Evolutionary conservation across 768 basidiomycete species (phyloP).

Genomic region (Tylopilus plumbeoviolaceoides): DNA sequence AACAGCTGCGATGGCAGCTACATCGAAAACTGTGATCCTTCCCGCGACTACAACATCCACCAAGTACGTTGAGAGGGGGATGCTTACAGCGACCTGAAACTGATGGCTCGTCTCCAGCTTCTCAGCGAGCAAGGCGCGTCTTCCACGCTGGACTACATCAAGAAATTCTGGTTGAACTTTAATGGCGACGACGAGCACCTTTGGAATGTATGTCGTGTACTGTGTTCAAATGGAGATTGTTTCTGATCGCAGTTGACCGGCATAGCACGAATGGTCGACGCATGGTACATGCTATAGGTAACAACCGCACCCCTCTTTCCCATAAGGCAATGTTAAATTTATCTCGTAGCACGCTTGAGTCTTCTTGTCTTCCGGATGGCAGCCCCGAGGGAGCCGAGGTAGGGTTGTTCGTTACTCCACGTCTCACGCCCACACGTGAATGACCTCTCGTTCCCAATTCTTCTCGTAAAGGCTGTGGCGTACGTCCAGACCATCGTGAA

Average conservation of each 20-base stretch:
- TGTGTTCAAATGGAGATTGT: background rate
- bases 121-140: constrained; percentile 50
- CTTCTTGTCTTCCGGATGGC: constrained; percentile 54
- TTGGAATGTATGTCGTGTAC: constrained; percentile 53
- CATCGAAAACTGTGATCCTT: constrained; percentile 35
- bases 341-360: constrained; percentile 48
- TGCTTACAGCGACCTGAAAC: background rate
- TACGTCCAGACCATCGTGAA: constrained; percentile 57
- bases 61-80: constrained; percentile 27
- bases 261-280: constrained; percentile 64
- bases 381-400: constrained; percentile 60
- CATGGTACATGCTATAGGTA: constrained; percentile 55
- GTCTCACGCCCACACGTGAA: background rate
- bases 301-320: background rate
- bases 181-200: constrained; percentile 59
- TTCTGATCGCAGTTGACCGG: background rate
- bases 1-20: constrained; percentile 52
- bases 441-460: background rate
- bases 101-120: constrained; percentile 38
- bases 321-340: background rate
- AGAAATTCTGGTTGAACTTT: constrained; percentile 59
- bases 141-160: constrained; percentile 58
- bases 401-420: background rate
- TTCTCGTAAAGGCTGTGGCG: constrained; percentile 48
- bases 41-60: constrained; percentile 43